phyloP scores from a whole-genome alignment of 257 asterid genomes.

The Craterostigma plantagineum region DNA sequence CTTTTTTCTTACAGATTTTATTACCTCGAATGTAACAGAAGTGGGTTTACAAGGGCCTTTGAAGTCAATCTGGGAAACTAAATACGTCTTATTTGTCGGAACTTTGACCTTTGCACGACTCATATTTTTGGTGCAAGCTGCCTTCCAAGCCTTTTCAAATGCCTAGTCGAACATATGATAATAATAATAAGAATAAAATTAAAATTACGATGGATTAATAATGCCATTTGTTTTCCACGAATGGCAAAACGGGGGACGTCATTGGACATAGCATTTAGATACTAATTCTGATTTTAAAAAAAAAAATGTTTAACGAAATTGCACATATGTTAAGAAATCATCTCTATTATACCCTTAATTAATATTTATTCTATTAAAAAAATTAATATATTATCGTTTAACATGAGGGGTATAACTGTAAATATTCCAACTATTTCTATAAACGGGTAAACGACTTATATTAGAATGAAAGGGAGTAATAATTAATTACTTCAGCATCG shows the following conservation, averaged over 20 bases:
- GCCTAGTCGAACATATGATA: slow-evolving; percentile 11
- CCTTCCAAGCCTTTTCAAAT: slow-evolving; percentile 21
- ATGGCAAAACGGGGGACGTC: neutral
- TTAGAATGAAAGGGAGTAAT: too few relatives aligned
- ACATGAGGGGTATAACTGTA: too few relatives aligned
- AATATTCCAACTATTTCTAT: too few relatives aligned
- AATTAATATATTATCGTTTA: too few relatives aligned
- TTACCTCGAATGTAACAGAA: slow-evolving; percentile 19
- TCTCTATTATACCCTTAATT: too few relatives aligned
- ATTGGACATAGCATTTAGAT: too few relatives aligned
- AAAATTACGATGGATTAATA: neutral
- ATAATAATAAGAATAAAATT: neutral
- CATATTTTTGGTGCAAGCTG: slow-evolving; percentile 11
- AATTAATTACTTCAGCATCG: slow-evolving; percentile 9
- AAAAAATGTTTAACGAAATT: too few relatives aligned
- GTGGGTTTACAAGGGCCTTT: slow-evolving; percentile 25
- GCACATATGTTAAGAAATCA: too few relatives aligned
- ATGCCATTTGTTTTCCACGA: neutral
- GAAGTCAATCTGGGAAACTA: slow-evolving; percentile 13
- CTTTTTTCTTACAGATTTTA: neutral
- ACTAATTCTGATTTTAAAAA: too few relatives aligned
- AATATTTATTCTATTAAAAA: too few relatives aligned
- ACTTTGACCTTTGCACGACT: slow-evolving; percentile 7
- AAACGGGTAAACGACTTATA: too few relatives aligned
- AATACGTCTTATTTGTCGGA: slow-evolving; percentile 12